A percentile compares a stretch with the other conserved stretches of the same genome.
These are phyloP conservation scores for Fragosphaeria purpurea DNA, from an alignment of 2,329 filamentous ascomycete species.

Conservation along the genomic window DNA sequence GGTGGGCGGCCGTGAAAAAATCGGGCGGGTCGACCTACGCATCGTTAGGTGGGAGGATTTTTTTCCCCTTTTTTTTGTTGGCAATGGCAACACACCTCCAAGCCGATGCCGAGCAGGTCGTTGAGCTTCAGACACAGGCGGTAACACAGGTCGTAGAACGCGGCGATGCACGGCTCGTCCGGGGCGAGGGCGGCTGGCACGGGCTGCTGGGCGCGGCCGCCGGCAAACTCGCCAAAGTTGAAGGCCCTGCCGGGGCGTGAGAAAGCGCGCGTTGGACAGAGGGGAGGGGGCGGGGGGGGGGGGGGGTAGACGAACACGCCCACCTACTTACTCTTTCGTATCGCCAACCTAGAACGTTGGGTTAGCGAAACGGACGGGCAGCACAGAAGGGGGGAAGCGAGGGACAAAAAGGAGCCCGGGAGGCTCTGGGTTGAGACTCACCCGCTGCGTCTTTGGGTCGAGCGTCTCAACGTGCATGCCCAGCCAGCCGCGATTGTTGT, in stretches of 20 bases:
- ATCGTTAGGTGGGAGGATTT: neutral
- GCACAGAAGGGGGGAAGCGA: too few relatives aligned
- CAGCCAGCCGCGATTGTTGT: constrained; percentile 81
- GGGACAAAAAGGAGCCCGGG: neutral
- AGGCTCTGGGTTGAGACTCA: constrained; percentile 25
- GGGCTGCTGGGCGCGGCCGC: constrained; percentile 63
- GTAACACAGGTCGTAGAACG: constrained; percentile 64
- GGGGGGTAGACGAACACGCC: neutral
- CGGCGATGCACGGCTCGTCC: constrained; percentile 50
- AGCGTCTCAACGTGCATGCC: constrained; percentile 81
- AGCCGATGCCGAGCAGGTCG: constrained; percentile 65
- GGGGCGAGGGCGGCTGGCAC: constrained; percentile 55
- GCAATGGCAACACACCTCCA: constrained; percentile 40
- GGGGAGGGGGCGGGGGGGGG: neutral
- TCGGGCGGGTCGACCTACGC: constrained; percentile 33
- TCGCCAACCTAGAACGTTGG: constrained; percentile 53
- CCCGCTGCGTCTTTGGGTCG: constrained; percentile 72
- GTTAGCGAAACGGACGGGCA: too few relatives aligned
- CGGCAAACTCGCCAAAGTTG: constrained; percentile 73
- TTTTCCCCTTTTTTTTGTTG: too few relatives aligned
- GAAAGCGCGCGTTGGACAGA: neutral
- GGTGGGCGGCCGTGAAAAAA: constrained; percentile 47
- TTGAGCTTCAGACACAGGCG: constrained; percentile 63
- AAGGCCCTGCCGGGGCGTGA: constrained; percentile 53
- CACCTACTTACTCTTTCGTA: constrained; percentile 64